Percentiles rank a stretch among this genome's conserved stretches.
These are phyloP conservation scores for Fusarium acutatum DNA, from an alignment of 2,329 filamentous ascomycete genomes.

Conservation along the genomic window DNA sequence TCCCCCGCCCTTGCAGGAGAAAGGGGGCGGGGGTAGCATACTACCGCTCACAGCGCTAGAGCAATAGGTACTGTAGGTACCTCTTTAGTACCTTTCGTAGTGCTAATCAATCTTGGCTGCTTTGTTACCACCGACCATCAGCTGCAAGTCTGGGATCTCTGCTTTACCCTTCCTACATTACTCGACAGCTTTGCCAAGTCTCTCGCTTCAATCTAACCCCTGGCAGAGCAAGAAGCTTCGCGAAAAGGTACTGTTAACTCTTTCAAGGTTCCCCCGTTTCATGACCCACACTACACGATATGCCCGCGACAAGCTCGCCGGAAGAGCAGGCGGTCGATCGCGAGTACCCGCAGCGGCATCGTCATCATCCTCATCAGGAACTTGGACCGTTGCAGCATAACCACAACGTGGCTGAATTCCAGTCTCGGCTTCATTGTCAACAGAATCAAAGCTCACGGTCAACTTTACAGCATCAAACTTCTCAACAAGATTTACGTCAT, in stretches of 20 bases:
- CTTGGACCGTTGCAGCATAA: slow-evolving; percentile 15
- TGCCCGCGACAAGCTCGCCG: slow-evolving; percentile 37
- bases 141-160: background rate
- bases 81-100: background rate
- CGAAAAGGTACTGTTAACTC: slow-evolving; percentile 24
- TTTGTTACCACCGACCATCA: background rate
- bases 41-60: background rate
- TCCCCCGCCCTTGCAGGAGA: slow-evolving; percentile 13
- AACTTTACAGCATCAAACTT: slow-evolving; percentile 11
- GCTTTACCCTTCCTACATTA: background rate
- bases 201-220: slow-evolving; percentile 20
- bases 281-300: slow-evolving; percentile 41
- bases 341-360: slow-evolving; percentile 25
- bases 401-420: slow-evolving; percentile 15
- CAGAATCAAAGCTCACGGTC: slow-evolving; percentile 25
- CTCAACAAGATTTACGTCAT: background rate
- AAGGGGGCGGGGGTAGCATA: slow-evolving; percentile 9
- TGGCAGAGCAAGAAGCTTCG: slow-evolving; percentile 13
- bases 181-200: slow-evolving; percentile 22
- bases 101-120: background rate
- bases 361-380: slow-evolving; percentile 30
- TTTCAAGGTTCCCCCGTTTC: slow-evolving; percentile 17
- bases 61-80: background rate
- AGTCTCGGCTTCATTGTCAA: slow-evolving; percentile 10
- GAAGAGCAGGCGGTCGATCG: slow-evolving; percentile 34